Conservation (phyloP, 805 yeast species). For the Teunomyces tritomae region DNA sequence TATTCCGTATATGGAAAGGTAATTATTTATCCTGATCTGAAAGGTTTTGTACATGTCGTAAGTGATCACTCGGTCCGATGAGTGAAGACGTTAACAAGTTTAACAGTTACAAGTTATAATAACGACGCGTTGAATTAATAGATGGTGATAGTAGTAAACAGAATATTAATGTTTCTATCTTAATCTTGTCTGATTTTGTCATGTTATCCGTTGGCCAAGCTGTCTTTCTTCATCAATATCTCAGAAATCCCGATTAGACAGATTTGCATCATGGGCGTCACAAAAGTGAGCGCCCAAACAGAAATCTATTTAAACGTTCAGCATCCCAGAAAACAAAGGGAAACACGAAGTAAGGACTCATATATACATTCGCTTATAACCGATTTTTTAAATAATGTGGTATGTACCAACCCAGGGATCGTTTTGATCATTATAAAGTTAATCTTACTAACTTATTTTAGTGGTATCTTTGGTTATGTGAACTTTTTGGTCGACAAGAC, state of each 20-base stretch:
- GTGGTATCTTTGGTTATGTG: constrained; percentile 98
- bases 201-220: too few relatives aligned
- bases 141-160: neutral
- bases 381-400: constrained; percentile 1
- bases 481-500: constrained; percentile 90
- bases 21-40: constrained; percentile 6
- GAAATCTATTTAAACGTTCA: constrained; percentile 2
- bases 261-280: constrained; percentile 2
- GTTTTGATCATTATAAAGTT: neutral
- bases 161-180: neutral
- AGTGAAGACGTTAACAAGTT: neutral
- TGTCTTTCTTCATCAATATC: neutral
- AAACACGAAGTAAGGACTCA: neutral
- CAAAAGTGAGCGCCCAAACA: constrained; percentile 4
- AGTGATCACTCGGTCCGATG: neutral
- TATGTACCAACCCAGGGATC: neutral
- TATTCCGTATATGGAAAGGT: constrained; percentile 10
- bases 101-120: neutral
- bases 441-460: constrained; percentile 10
- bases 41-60: neutral
- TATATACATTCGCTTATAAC: neutral
- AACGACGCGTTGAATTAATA: neutral
- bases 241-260: neutral
- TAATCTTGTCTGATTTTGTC: too few relatives aligned
- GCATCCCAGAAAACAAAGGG: neutral